Evolutionary conservation across 2,329 filamentous ascomycete species (phyloP), one percentile per base, ranked within the genome.

Genomic region (Paraphaeosphaeria minitans): DNA sequence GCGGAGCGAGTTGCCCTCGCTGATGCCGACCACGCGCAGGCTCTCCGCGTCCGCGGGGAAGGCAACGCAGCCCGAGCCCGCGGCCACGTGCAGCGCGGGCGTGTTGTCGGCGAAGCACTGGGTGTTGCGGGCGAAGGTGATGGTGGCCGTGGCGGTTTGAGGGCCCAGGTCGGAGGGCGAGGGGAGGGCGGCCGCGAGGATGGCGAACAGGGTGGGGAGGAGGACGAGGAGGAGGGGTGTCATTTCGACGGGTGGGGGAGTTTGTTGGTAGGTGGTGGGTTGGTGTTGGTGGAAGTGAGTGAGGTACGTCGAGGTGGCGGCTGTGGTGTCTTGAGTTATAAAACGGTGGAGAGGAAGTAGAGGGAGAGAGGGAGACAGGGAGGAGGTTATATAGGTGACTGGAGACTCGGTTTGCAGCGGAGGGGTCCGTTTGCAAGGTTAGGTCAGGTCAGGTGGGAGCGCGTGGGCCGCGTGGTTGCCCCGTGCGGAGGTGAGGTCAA

Each of bases 171-270:
- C n/a, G 31, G 33, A 5, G 9, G 47, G 31, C 31, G 33, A 5
- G 16, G 47, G 31, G 31, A 50, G 47, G 31, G 31, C 48, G 48
- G 50, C 16, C 41, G 27, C 27, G 35, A 55, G 14, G 27, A 52
- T 16, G 35, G 31, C 24, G 31, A 21, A 16, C 19, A 47, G 31
- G 22, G 48, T 16, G 27, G 37, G 6, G 35, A 58, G 33, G 22
- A 54, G 33, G 33, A 42, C 45, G 33, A 54, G 33, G 33, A 42
- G 45, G 33, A 31, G 31, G 49, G 46, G 35, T 9, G 27, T 37
- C 56, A 58, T 58, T 31, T 24, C 45, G 24, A 41, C 24, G 10
- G n/a, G 55, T 6, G 21, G 24, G 22, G 10, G n/a, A 22, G 16
- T 21, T 16, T 8, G 5, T 31, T 31, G 29, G 29, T n/a, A 33